Percentiles rank a stretch among this genome's conserved stretches.
Evolutionary conservation across 1,284 basidiomycete species (phyloP).

Genomic region (Cystobasidium pallidum): DNA sequence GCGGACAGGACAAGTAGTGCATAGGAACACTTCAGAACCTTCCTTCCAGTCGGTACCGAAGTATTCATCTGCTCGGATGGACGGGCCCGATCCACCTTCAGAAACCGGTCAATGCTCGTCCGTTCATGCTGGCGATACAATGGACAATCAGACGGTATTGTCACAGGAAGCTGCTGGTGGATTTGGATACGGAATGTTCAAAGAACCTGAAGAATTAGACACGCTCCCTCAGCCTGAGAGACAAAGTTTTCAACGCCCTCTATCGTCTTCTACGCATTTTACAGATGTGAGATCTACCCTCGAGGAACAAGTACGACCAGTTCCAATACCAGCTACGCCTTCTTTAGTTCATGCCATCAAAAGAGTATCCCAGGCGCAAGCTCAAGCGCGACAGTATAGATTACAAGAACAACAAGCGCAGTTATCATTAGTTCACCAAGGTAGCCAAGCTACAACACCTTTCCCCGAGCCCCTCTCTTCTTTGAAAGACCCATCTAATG

Average conservation of each 20-base stretch:
- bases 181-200: neutral
- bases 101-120: neutral
- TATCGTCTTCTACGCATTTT: neutral
- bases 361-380: constrained; percentile 42
- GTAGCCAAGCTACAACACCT: neutral
- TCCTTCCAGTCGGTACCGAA: constrained; percentile 30
- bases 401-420: neutral
- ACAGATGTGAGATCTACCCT: neutral
- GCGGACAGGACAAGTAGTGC: neutral
- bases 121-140: neutral
- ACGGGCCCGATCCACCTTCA: neutral
- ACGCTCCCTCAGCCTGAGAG: neutral
- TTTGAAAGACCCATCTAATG: neutral
- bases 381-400: constrained; percentile 25
- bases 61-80: constrained; percentile 17
- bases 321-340: constrained; percentile 43
- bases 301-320: neutral
- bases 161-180: neutral
- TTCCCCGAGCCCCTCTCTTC: neutral
- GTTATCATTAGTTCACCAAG: neutral
- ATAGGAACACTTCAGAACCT: constrained; percentile 24
- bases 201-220: constrained; percentile 5
- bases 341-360: constrained; percentile 39
- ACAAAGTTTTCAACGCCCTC: neutral
- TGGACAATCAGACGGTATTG: neutral